Evolutionary conservation across 306 rosid genomes (phyloP).

Genomic region (Vicia faba): DNA sequence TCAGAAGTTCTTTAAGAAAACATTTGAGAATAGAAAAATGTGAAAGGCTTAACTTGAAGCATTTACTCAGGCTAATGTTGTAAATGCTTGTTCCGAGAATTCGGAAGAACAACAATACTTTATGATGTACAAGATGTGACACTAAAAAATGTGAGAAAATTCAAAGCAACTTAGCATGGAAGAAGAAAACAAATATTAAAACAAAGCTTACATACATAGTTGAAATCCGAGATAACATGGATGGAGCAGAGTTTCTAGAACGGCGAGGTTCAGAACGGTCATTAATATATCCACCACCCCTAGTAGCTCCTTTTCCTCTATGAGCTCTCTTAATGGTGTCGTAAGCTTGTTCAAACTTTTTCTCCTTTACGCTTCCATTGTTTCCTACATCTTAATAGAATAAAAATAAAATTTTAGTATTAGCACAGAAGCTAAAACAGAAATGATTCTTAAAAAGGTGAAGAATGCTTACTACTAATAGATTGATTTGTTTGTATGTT

Average conservation of each 20-base stretch:
- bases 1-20: too few relatives aligned
- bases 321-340: not conserved
- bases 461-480: constrained; percentile 10
- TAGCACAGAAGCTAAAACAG: not conserved
- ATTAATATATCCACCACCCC: constrained; percentile 1
- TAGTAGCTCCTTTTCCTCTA: constrained; percentile 11
- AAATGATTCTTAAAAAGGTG: not conserved
- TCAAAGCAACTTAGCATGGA: constrained; percentile 7
- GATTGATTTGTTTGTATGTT: constrained; percentile 2
- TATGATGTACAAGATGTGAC: not conserved
- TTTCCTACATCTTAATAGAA: not conserved
- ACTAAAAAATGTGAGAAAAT: not conserved
- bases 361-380: constrained; percentile 4
- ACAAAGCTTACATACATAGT: constrained; percentile 3
- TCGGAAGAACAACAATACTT: not conserved
- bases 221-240: constrained; percentile 1
- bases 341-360: not conserved
- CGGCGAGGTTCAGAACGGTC: not conserved
- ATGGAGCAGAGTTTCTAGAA: not conserved
- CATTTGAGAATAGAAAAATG: too few relatives aligned
- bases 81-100: not conserved
- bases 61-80: not conserved
- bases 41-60: not conserved
- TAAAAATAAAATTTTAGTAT: not conserved
- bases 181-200: not conserved